Evolutionary conservation across 2,329 filamentous ascomycete species (phyloP), one percentile per base, ranked within the genome.

Genomic region (Chaetothyriales sp.): DNA sequence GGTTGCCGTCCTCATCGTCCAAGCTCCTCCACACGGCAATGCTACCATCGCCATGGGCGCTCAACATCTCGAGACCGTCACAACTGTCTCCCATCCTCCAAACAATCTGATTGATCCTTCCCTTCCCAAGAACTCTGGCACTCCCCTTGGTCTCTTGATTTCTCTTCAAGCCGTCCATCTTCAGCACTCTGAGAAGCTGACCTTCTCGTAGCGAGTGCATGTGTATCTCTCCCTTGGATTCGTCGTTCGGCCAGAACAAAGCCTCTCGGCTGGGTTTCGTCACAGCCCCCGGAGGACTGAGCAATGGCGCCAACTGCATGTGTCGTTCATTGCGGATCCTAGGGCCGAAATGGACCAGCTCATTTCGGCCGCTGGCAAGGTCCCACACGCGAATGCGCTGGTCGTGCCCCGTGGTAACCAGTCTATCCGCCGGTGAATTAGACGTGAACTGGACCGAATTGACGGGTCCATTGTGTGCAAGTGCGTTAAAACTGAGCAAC

Each of bases 361-460:
- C 94, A 66, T 97, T 95, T 18, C 84, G 84, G 1, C 89, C 88
- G 0, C 80, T 86, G 0, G 75, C 75, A 1, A 85, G 80, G 64
- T 95, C 78, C 90, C 90, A 97, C 1, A 95, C 86, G 4, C 89
- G 79, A 56, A 97, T 83, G 7, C 84, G 80, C 47, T 86, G 77
- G 65, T 97, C 92, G 53, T 94, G 85, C 0, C 89, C 89, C 1
- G 86, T 78, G 0, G 85, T 88, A 10, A 95, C 74, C 18, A 97
- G 74, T 63, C 85, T 82, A 13, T 72, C 73, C 0, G 88, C 88
- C 18, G 46, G 20, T 15, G 13, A 15, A 63, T 88, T 82, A 54
- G 87, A 82, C 0, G 85, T 89, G 88, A 89, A 97, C 0, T 82
- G 75, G 6, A 95, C 71, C 1, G 86, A 86, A 56, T 95, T 95